phyloP scores from a whole-genome alignment of 805 yeast species.

The Saturnispora galanensis region DNA sequence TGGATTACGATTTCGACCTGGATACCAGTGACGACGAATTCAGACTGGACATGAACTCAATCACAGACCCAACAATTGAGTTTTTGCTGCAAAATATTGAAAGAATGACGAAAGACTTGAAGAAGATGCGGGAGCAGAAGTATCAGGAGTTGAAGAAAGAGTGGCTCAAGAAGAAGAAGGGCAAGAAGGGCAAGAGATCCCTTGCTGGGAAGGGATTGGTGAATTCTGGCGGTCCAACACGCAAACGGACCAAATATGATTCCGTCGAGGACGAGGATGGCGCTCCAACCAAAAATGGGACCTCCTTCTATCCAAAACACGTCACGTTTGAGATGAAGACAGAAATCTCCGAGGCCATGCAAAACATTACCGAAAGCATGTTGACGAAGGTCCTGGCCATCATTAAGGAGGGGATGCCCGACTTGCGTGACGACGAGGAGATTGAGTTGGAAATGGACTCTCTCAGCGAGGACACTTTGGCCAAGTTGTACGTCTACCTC shows the following conservation, averaged over 20 bases:
- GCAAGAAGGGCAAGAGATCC: constrained; percentile 16
- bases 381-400: constrained; percentile 76
- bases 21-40: constrained; percentile 35
- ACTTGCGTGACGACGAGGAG: constrained; percentile 71
- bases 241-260: constrained; percentile 38
- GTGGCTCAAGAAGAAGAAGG: constrained; percentile 38
- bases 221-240: constrained; percentile 4
- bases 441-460: constrained; percentile 94
- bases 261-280: constrained; percentile 32
- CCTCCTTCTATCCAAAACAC: constrained; percentile 24
- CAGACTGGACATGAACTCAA: constrained; percentile 50
- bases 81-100: constrained; percentile 79
- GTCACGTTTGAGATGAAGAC: constrained; percentile 96
- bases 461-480: constrained; percentile 72
- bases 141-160: constrained; percentile 57
- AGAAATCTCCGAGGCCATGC: constrained; percentile 79
- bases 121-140: constrained; percentile 70
- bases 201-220: constrained; percentile 3
- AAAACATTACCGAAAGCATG: constrained; percentile 65
- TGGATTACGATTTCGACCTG: constrained; percentile 29
- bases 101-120: constrained; percentile 78
- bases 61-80: constrained; percentile 83
- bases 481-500: constrained; percentile 77
- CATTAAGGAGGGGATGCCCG: constrained; percentile 69
- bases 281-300: constrained; percentile 13